These are phyloP conservation scores for Phlebiopsis flavidoalba DNA, from an alignment of 768 basidiomycete species.

Conservation along the genomic window DNA sequence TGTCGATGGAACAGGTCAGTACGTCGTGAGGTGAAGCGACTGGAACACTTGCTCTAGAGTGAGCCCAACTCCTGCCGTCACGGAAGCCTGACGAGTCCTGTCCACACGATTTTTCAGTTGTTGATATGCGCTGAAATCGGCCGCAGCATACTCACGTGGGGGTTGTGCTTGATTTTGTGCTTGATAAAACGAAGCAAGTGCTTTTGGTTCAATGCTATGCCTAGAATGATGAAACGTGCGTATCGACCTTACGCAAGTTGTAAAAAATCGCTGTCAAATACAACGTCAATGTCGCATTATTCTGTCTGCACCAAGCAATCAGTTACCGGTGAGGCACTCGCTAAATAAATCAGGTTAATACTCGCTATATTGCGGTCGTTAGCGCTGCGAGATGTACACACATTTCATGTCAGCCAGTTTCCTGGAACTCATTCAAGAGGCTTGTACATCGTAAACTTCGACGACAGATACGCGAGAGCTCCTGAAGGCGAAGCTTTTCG, in stretches of 20 bases:
- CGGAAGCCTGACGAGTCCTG: slow-evolving; percentile 97
- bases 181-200: slow-evolving; percentile 98
- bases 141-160: slow-evolving; percentile 48
- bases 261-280: slow-evolving; percentile 83
- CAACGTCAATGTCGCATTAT: background rate
- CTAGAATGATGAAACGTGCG: slow-evolving; percentile 98
- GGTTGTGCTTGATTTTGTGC: slow-evolving; percentile 90
- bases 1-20: slow-evolving; percentile 98
- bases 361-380: background rate
- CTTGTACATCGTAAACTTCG: slow-evolving; percentile 94
- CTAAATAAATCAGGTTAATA: slow-evolving; percentile 30
- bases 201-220: slow-evolving; percentile 99
- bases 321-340: slow-evolving; percentile 76
- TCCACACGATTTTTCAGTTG: background rate
- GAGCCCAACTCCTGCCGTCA: slow-evolving; percentile 81
- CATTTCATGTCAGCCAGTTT: slow-evolving; percentile 97
- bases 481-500: slow-evolving; percentile 93
- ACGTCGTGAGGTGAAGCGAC: slow-evolving; percentile 90
- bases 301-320: background rate
- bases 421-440: slow-evolving; percentile 89
- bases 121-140: background rate
- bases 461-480: slow-evolving; percentile 85
- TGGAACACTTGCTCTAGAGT: slow-evolving; percentile 95
- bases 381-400: slow-evolving; percentile 27
- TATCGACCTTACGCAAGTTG: slow-evolving; percentile 97